Evolutionary conservation across 345 rosid species (phyloP), one percentile per base, ranked within the genome.

Genomic region (Syzygium aqueum): DNA sequence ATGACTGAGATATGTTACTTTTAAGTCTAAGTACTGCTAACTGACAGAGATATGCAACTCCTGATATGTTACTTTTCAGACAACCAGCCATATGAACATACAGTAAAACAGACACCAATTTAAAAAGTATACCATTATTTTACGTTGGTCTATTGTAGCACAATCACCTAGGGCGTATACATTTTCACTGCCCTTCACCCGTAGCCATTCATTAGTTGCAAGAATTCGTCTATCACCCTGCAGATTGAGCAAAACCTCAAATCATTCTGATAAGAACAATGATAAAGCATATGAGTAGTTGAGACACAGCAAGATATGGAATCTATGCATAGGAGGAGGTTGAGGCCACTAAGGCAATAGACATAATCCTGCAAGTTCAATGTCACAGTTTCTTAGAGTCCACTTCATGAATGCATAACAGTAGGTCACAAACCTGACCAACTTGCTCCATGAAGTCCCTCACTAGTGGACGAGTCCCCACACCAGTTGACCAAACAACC

Each of bases 111-210:
- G 46, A 37, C 80, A 33, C 13, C 49, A 73, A 25, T 33, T 73
- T 40, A 40, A 73, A 73, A 61, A 85, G 88, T 93, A 85, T 85
- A 97, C 98, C 99, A 91, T 91, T 90, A 98, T 87, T 91, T 94
- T 96, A 6, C 98, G 99, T 89, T 98, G 99, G 92, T 93, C 92
- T 59, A 96, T 94, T 23, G 98, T 91, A 85, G 99, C 98, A 90
- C 99, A 98, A 88, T 98, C 99, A 86, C 99, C 99, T 84, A 96
- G 93, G 88, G 97, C 98, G 84, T 94, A 96, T 37, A 95, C 97
- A 87, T 93, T 91, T 78, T 93, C 95, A 90, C 93, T 90, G 82
- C 94, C 99, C 91, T 96, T 96, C 84, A 98, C 99, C 59, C 89
- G 92, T 85, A 98, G 90, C 99, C 99, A 98, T 88, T 96, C 99